A percentile compares a stretch with the other conserved stretches of the same genome.
These are phyloP conservation scores for Mimosa pudica DNA, from an alignment of 306 rosid genomes.

Conservation along the genomic window DNA sequence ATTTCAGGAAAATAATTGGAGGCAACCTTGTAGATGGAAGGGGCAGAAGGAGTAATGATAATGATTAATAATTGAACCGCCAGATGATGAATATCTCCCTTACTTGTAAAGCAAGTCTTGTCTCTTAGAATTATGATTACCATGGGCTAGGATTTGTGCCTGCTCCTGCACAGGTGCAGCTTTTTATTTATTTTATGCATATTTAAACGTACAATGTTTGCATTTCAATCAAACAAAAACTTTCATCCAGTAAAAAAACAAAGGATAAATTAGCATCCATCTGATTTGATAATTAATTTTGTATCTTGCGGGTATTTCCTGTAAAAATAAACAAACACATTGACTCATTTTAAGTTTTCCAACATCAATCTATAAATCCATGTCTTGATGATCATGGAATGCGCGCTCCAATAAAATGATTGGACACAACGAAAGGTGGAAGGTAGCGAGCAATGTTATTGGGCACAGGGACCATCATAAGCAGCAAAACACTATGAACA, in stretches of 20 bases:
- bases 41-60: not conserved
- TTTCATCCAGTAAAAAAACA: not conserved
- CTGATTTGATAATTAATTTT: not conserved
- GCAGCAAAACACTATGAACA: not conserved
- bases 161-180: not conserved
- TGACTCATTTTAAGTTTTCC: no score
- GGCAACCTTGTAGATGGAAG: not conserved
- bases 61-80: not conserved
- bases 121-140: not conserved
- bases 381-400: not conserved
- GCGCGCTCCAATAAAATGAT: not conserved
- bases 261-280: not conserved
- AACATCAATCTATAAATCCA: not conserved
- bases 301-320: not conserved
- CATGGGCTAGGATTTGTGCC: not conserved
- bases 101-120: slow-evolving; percentile 35
- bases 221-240: not conserved
- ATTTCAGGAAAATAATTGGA: not conserved
- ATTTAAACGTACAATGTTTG: not conserved
- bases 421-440: not conserved
- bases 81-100: slow-evolving; percentile 15
- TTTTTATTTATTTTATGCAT: not conserved
- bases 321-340: not conserved
- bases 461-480: not conserved
- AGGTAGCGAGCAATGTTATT: not conserved